These are phyloP conservation scores for Eutypa lata DNA, from an alignment of 2,329 filamentous ascomycete genomes.

Conservation along the genomic window DNA sequence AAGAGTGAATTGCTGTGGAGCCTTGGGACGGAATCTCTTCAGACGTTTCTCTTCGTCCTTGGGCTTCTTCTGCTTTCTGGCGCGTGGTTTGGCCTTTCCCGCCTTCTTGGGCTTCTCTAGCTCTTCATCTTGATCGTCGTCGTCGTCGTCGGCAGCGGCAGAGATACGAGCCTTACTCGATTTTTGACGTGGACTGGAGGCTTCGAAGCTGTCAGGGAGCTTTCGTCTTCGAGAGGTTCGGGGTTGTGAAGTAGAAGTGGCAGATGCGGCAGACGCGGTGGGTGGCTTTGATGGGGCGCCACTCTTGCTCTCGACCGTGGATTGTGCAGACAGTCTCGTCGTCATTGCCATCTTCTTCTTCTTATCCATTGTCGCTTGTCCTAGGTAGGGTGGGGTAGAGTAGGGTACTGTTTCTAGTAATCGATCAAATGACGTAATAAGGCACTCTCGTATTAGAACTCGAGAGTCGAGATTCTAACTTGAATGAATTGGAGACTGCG, in stretches of 20 bases:
- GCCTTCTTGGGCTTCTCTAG: neutral
- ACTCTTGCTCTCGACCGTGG: neutral
- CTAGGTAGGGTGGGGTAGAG: no score
- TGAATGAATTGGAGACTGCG: no score
- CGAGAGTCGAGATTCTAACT: no score
- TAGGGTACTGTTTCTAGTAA: no score
- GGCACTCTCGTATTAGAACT: no score
- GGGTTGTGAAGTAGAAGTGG: neutral
- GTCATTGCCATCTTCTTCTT: neutral
- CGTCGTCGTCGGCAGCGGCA: neutral
- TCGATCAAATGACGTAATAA: no score
- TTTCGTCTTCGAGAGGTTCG: neutral
- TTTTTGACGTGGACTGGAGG: neutral
- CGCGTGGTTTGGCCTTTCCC: neutral
- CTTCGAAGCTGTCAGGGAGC: neutral
- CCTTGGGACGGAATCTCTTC: slow-evolving; percentile 25
- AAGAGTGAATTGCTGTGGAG: slow-evolving; percentile 33
- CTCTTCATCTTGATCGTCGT: neutral
- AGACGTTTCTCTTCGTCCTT: neutral
- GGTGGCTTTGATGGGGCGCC: neutral
- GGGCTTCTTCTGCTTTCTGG: neutral
- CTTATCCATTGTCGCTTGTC: neutral
- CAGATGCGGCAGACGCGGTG: neutral
- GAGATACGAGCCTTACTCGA: neutral
- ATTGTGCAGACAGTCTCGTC: neutral